phyloP scores from a whole-genome alignment of 2,329 filamentous ascomycete genomes.

The Paraconiothyrium sp. region DNA sequence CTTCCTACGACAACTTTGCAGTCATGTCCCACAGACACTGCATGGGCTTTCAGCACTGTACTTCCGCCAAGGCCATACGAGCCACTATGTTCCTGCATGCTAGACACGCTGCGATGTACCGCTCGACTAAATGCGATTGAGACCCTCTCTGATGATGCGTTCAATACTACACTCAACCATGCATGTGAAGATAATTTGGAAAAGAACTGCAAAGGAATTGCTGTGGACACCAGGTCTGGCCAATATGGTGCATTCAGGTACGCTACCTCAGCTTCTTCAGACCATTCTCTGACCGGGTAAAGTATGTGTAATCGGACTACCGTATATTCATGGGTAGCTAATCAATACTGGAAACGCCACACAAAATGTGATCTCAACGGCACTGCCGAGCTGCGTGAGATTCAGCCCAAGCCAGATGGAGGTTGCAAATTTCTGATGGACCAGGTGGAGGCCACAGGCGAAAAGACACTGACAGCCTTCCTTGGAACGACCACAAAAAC shows the following conservation, averaged over 20 bases:
- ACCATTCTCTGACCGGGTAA: background rate
- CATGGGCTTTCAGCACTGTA: background rate
- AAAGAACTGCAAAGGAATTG: conserved; percentile 1
- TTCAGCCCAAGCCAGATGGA: background rate
- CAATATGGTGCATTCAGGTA: conserved; percentile 21
- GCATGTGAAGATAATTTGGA: background rate
- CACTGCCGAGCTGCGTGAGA: background rate
- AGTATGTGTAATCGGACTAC: conserved; percentile 16
- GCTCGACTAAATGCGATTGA: background rate
- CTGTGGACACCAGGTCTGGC: background rate
- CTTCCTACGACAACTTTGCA: background rate
- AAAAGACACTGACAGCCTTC: background rate
- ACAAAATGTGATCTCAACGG: conserved; percentile 10
- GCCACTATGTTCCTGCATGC: conserved; percentile 15
- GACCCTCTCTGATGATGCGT: background rate
- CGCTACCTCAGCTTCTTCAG: background rate
- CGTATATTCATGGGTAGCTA: conserved; percentile 11
- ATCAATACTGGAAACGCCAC: conserved; percentile 11
- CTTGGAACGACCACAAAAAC: background rate
- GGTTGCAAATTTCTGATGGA: conserved; percentile 16
- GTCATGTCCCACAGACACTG: background rate
- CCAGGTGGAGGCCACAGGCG: conserved; percentile 12
- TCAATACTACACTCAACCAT: background rate
- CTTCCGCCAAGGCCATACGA: conserved; percentile 12
- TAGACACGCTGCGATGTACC: conserved; percentile 9